Base-by-base conservation (phyloP, 2,329 filamentous ascomycete genomes). In the Septoria petroselini region DNA sequence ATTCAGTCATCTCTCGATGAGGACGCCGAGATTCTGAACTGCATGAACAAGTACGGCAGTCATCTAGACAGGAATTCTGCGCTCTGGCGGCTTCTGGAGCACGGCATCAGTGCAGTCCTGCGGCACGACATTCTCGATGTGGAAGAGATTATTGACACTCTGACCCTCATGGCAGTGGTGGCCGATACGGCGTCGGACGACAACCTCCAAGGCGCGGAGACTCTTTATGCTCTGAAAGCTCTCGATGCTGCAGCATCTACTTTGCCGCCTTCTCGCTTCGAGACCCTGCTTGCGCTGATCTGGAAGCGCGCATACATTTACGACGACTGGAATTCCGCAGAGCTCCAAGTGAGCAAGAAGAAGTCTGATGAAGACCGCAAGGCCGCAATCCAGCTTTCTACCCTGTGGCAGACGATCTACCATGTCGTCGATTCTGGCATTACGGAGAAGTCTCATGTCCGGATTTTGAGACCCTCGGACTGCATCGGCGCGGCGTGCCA, bases 241-340 rank as follows among this genome's bases (percentile, higher is more conserved):
- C 68, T 83, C 4, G 64, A 72, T 52, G 46, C 80, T 72, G 68
- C 77, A 73, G 64, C 81, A 72, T 58, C 77, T 76, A 60, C 75
- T 68, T 41, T 68, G 19, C 57, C 82, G 74, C 50, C 62, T 14
- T 77, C 80, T n/a, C 76, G 79, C 38, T 76, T 78, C 55, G 77
- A 84, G 19, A 71, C 75, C 25, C 65, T 78, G 29, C 71, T 80
- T 42, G 75, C 73, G 53, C 69, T 82, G n/a, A 87, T 97, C 55
- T 98, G 93, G 93, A 85, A 93, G 64, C 82, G 93, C 46, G 85
- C 89, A 54, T 86, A 86, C 62, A 78, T 91, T 58, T 82, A 84
- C 41, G 91, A 96, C 66, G 82, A 96, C 65, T 98, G 93, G 93
- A 91, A 86, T 0, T 38, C 43, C 17, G 33, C 43, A 14, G 81